Percentiles rank a stretch among this genome's conserved stretches.
Evolutionary conservation across 2,329 filamentous ascomycete genomes (phyloP).

Genomic region (Ceratocystis albifundus): DNA sequence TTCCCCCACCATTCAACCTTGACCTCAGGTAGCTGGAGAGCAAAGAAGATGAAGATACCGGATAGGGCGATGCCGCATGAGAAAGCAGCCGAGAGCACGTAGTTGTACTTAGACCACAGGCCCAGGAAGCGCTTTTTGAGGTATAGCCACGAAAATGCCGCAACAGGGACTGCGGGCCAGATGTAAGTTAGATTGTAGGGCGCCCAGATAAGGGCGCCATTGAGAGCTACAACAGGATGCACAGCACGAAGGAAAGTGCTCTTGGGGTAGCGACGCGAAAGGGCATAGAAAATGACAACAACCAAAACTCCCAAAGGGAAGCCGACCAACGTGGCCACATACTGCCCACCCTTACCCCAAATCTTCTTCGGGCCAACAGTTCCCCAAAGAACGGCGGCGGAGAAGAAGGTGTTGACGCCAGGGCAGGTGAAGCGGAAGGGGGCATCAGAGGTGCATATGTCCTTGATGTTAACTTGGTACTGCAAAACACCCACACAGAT

Average conservation of each 20-base stretch:
- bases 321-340: constrained; percentile 32
- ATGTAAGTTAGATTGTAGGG: constrained; percentile 36
- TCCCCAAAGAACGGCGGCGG: constrained; percentile 38
- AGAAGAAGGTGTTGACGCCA: constrained; percentile 34
- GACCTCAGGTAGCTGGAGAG: constrained; percentile 36
- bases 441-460: constrained; percentile 32
- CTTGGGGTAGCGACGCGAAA: constrained; percentile 28
- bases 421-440: constrained; percentile 33
- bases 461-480: constrained; percentile 34
- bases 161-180: constrained; percentile 36
- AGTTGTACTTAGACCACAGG: constrained; percentile 40
- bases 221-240: constrained; percentile 33
- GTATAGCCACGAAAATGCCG: constrained; percentile 35
- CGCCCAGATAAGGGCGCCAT: constrained; percentile 30
- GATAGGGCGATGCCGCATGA: constrained; percentile 41
- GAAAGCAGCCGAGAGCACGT: constrained; percentile 42
- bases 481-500: constrained; percentile 40
- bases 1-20: constrained; percentile 42
- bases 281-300: constrained; percentile 29
- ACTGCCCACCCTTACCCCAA: constrained; percentile 34
- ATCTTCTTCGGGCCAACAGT: constrained; percentile 35
- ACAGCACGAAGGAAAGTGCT: constrained; percentile 31
- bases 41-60: constrained; percentile 44
- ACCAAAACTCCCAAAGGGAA: constrained; percentile 31
- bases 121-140: constrained; percentile 31